A percentile compares a stretch with the other conserved stretches of the same genome.
Conservation (phyloP, 768 basidiomycete genomes). For the Coprinopsis cinerea region DNA sequence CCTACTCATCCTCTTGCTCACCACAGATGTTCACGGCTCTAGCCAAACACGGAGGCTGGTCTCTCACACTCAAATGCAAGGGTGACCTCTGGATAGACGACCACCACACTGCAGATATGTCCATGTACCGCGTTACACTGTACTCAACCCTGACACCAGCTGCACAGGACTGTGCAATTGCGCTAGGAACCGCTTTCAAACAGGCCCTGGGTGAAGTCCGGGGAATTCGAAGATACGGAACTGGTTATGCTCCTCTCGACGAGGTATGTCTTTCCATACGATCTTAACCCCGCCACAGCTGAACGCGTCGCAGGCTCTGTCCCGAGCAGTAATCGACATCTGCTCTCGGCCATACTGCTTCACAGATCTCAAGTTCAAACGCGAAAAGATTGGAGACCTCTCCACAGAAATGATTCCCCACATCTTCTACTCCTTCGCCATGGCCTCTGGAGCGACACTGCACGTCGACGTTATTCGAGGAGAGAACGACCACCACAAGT, state of each 20-base stretch:
- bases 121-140: background rate
- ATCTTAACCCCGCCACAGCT: conserved; percentile 6
- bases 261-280: conserved; percentile 52
- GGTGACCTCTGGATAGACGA: conserved; percentile 98
- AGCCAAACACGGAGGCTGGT: conserved; percentile 95
- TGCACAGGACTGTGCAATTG: conserved; percentile 86
- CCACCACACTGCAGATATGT: conserved; percentile 98
- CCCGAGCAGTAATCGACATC: conserved; percentile 95
- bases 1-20: conserved; percentile 6
- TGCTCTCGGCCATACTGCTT: conserved; percentile 96
- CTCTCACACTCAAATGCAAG: conserved; percentile 82
- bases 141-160: conserved; percentile 17
- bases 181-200: conserved; percentile 88
- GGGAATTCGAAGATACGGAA: conserved; percentile 93
- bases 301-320: conserved; percentile 62
- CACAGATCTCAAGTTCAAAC: conserved; percentile 78
- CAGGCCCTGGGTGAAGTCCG: conserved; percentile 90
- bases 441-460: conserved; percentile 88
- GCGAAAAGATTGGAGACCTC: conserved; percentile 91
- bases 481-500: conserved; percentile 98
- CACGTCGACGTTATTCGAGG: conserved; percentile 94
- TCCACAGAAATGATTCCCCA: conserved; percentile 99
- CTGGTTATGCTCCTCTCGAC: conserved; percentile 93
- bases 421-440: conserved; percentile 96
- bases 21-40: conserved; percentile 94